These are phyloP conservation scores for Pilasporangium apinafurcum DNA, from an alignment of 352 stramenopile genomes.

Conservation along the genomic window DNA sequence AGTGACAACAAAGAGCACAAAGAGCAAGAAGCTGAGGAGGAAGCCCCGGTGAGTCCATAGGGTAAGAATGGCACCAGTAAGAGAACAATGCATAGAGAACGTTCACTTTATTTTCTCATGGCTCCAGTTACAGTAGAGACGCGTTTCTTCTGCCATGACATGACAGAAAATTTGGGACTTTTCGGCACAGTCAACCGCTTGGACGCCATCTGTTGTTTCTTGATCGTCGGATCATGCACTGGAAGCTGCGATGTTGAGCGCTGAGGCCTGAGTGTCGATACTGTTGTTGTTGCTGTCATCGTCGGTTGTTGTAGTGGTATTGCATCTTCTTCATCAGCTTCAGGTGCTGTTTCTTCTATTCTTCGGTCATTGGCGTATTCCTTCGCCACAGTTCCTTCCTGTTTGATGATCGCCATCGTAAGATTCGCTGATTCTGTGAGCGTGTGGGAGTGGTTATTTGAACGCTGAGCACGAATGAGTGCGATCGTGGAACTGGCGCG, in stretches of 20 bases:
- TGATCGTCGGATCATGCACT: slow-evolving; percentile 9
- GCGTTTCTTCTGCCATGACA: slow-evolving; percentile 80
- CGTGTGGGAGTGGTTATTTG: slow-evolving; percentile 33
- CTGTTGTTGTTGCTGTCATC: not conserved
- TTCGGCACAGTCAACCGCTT: slow-evolving; percentile 69
- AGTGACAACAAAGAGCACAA: not conserved
- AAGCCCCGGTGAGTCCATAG: not conserved
- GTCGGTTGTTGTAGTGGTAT: too few relatives aligned
- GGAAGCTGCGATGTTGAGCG: slow-evolving; percentile 26
- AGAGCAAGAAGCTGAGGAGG: slow-evolving; percentile 2
- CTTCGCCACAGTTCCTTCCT: too few relatives aligned
- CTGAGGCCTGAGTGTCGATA: slow-evolving; percentile 22
- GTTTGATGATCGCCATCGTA: slow-evolving; percentile 40
- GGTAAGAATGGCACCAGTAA: too few relatives aligned
- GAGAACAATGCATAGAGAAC: not conserved
- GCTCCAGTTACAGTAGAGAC: slow-evolving; percentile 1
- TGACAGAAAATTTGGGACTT: slow-evolving; percentile 81
- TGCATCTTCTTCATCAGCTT: not conserved
- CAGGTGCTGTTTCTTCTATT: slow-evolving; percentile 5
- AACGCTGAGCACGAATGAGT: slow-evolving; percentile 53
- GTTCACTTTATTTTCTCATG: too few relatives aligned
- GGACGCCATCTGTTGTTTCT: slow-evolving; percentile 1
- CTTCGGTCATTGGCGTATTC: not conserved
- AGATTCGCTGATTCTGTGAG: slow-evolving; percentile 41
- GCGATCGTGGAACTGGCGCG: slow-evolving; percentile 64